Conservation (phyloP, 2,329 filamentous ascomycete species). For the Incumbomyces delicatus region DNA sequence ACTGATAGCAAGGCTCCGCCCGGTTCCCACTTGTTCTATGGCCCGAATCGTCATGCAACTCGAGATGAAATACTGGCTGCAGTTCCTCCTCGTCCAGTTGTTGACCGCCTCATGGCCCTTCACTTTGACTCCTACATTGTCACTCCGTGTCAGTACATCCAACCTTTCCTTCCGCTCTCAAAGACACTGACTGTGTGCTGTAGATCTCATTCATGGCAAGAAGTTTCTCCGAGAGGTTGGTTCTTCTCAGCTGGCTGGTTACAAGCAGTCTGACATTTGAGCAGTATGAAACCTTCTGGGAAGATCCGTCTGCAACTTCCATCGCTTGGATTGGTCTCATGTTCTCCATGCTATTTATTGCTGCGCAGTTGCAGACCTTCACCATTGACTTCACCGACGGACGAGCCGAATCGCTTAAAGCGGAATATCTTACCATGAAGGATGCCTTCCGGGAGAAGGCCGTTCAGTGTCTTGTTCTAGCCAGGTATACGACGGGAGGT, state of each 20-base stretch:
- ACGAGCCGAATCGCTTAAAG: conserved; percentile 20
- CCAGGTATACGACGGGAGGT: conserved; percentile 45
- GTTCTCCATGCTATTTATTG: conserved; percentile 31
- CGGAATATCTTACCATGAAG: conserved; percentile 21
- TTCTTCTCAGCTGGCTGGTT: conserved; percentile 15
- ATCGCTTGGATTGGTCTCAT: conserved; percentile 37
- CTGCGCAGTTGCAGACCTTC: conserved; percentile 22
- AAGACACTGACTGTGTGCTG: conserved; percentile 16
- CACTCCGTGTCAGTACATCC: conserved; percentile 19
- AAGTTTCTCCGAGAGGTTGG: conserved; percentile 23
- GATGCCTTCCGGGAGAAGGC: conserved; percentile 25
- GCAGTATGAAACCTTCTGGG: conserved; percentile 37
- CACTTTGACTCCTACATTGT: conserved; percentile 22
- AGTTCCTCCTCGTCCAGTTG: conserved; percentile 22
- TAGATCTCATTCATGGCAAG: conserved; percentile 22
- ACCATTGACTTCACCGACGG: conserved; percentile 18
- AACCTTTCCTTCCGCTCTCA: conserved; percentile 15
- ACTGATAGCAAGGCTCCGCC: conserved; percentile 16
- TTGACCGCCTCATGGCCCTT: conserved; percentile 22
- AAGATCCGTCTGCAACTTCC: conserved; percentile 26
- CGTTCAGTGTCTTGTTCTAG: conserved; percentile 46
- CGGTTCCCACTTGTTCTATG: conserved; percentile 22
- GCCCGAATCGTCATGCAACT: conserved; percentile 20
- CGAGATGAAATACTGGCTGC: conserved; percentile 24
- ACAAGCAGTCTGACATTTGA: conserved; percentile 20